These are phyloP conservation scores for Rhodotorula diobovata DNA, from an alignment of 768 basidiomycete species.

Conservation along the genomic window DNA sequence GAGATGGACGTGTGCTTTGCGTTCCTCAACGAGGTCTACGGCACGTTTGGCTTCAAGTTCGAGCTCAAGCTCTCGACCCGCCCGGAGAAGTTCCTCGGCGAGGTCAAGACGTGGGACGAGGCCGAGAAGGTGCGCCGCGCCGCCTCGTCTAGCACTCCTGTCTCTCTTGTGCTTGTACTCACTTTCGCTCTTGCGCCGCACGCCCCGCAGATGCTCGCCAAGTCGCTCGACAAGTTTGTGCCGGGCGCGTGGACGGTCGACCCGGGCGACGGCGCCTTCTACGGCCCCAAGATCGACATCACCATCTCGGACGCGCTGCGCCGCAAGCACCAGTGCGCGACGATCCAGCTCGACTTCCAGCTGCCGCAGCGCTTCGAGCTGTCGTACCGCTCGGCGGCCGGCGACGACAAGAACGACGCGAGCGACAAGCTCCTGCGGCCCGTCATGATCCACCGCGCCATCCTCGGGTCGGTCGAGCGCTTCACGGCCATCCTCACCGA, in stretches of 20 bases:
- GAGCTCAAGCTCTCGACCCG: slow-evolving; percentile 90
- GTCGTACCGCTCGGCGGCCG: slow-evolving; percentile 72
- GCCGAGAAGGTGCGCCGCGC: slow-evolving; percentile 66
- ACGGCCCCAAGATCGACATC: slow-evolving; percentile 99
- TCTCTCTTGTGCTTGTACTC: not conserved
- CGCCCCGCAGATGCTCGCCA: slow-evolving; percentile 66
- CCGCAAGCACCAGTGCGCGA: slow-evolving; percentile 95
- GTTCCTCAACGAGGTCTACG: slow-evolving; percentile 91
- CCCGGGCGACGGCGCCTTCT: slow-evolving; percentile 97
- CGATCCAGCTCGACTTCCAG: slow-evolving; percentile 98
- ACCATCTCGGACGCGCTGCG: slow-evolving; percentile 85
- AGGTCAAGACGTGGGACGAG: slow-evolving; percentile 79
- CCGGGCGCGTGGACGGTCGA: slow-evolving; percentile 88
- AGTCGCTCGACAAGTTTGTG: slow-evolving; percentile 76
- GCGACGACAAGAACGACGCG: slow-evolving; percentile 52
- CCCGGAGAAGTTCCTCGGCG: slow-evolving; percentile 87
- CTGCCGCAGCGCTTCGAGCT: slow-evolving; percentile 94
- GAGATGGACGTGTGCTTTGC: slow-evolving; percentile 86
- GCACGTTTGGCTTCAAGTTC: slow-evolving; percentile 90
- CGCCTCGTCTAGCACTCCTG: not conserved
- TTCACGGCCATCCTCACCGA: slow-evolving; percentile 97
- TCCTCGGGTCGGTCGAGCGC: slow-evolving; percentile 85
- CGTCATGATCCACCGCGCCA: slow-evolving; percentile 97
- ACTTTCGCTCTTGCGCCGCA: not conserved
- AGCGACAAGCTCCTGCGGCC: slow-evolving; percentile 58